Evolutionary conservation across 2,329 filamentous ascomycete species (phyloP).

Genomic region (Nannizziopsis arthrosporioides): DNA sequence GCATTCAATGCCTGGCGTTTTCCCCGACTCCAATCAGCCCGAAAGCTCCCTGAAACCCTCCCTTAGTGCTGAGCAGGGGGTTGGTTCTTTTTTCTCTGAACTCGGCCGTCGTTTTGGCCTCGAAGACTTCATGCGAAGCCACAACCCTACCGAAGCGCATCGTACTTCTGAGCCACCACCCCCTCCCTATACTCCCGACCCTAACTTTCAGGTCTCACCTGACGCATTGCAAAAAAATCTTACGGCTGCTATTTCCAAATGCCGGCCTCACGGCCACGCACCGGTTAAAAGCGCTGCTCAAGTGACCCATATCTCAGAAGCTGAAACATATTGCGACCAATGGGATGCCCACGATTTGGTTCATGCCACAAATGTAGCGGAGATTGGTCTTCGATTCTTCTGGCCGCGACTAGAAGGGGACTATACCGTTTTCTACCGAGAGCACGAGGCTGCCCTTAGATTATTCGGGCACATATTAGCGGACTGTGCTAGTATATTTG

Average conservation of each 20-base stretch:
- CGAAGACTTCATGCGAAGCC: conserved; percentile 34
- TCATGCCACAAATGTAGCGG: conserved; percentile 41
- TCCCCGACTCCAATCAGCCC: conserved; percentile 46
- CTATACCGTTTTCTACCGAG: conserved; percentile 47
- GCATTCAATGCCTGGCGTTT: conserved; percentile 59
- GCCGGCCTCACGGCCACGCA: conserved; percentile 62
- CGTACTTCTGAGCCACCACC: conserved; percentile 19
- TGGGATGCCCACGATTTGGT: conserved; percentile 61
- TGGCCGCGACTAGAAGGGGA: conserved; percentile 41
- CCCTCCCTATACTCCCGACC: conserved; percentile 32
- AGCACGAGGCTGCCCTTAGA: conserved; percentile 52
- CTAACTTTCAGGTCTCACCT: conserved; percentile 24
- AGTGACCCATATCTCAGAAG: conserved; percentile 65
- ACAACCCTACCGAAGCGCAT: conserved; percentile 5
- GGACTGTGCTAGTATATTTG: conserved; percentile 61
- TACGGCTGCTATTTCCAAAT: conserved; percentile 64
- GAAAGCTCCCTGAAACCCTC: neutral
- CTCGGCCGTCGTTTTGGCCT: conserved; percentile 58
- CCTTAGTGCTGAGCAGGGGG: conserved; percentile 31
- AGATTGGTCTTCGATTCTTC: conserved; percentile 63
- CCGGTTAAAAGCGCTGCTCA: conserved; percentile 61
- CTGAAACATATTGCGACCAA: conserved; percentile 75
- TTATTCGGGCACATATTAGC: conserved; percentile 57
- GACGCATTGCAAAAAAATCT: conserved; percentile 42
- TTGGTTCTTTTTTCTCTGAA: conserved; percentile 53